Percentiles rank a stretch among this genome's conserved stretches.
Evolutionary conservation across 192 early-diverging fungal genomes (phyloP).

Genomic region (Coemansia reversa): DNA sequence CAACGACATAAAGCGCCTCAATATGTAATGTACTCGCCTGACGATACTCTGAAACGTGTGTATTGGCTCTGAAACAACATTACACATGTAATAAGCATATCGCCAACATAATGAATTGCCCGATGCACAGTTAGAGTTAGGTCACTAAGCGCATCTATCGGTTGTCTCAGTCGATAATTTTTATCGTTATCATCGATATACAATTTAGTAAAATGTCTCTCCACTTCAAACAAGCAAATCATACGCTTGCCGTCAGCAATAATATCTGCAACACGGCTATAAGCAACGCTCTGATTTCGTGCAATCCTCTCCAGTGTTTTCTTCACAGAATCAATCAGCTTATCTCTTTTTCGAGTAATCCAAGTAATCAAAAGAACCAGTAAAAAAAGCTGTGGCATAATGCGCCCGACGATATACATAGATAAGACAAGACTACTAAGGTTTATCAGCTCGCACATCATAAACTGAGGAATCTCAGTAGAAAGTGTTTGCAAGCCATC

Average conservation of each 20-base stretch:
- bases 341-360: not conserved
- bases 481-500: constrained; percentile 18
- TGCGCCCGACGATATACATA: constrained; percentile 18
- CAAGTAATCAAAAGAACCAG: constrained; percentile 19
- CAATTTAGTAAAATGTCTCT: constrained; percentile 56
- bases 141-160: constrained; percentile 58
- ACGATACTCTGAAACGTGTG: constrained; percentile 7
- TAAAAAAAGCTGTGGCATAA: constrained; percentile 25
- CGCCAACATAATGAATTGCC: constrained; percentile 51
- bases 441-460: constrained; percentile 12
- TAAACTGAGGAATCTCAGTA: constrained; percentile 9
- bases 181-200: constrained; percentile 62
- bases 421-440: constrained; percentile 12
- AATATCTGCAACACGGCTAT: constrained; percentile 12
- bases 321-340: constrained; percentile 3
- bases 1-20: constrained; percentile 24
- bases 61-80: constrained; percentile 32
- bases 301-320: constrained; percentile 1
- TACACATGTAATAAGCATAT: constrained; percentile 12
- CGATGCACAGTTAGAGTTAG: constrained; percentile 56
- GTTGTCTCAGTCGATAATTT: constrained; percentile 58
- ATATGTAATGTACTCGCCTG: constrained; percentile 20
- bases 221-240: constrained; percentile 66
- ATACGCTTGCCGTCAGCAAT: constrained; percentile 61
- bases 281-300: not conserved